Evolutionary conservation across 208 protist genomes (phyloP).

Genomic region (Trypanosoma grayi): DNA sequence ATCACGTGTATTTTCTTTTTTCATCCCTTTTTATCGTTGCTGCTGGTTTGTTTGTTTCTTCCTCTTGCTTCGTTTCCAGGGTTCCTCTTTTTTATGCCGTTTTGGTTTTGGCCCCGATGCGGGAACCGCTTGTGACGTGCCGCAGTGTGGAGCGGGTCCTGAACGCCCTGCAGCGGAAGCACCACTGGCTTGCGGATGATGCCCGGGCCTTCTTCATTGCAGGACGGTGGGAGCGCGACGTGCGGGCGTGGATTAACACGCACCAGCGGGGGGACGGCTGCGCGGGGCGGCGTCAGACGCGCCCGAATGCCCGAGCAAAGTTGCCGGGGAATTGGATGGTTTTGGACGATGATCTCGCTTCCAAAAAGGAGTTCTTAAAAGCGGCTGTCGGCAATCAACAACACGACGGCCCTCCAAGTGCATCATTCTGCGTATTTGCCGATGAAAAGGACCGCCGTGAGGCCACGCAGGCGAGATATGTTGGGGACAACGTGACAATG

Average conservation of each 20-base stretch:
- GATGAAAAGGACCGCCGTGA: neutral
- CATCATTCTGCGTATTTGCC: slow-evolving; percentile 6
- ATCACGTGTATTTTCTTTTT: neutral
- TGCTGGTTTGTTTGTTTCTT: neutral
- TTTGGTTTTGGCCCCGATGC: slow-evolving; percentile 5
- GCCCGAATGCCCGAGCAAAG: neutral
- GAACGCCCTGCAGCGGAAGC: slow-evolving; percentile 10
- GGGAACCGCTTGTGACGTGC: neutral
- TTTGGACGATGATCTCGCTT: neutral
- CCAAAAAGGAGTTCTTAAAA: slow-evolving; percentile 8
- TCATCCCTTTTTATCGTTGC: neutral
- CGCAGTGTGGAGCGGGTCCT: slow-evolving; percentile 4
- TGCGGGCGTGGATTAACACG: slow-evolving; percentile 5
- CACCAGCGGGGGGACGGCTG: neutral
- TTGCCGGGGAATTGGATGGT: neutral
- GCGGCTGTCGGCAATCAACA: neutral
- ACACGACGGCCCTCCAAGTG: neutral
- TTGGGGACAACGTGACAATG: neutral
- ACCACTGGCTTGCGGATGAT: slow-evolving; percentile 17
- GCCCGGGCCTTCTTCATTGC: slow-evolving; percentile 15
- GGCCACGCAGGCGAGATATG: neutral
- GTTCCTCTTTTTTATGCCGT: neutral
- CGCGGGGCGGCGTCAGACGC: neutral
- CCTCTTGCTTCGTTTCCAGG: neutral
- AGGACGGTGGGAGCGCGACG: slow-evolving; percentile 10